Conservation (phyloP, 1,139 yeast genomes). For the Geotrichum bryndzae region DNA sequence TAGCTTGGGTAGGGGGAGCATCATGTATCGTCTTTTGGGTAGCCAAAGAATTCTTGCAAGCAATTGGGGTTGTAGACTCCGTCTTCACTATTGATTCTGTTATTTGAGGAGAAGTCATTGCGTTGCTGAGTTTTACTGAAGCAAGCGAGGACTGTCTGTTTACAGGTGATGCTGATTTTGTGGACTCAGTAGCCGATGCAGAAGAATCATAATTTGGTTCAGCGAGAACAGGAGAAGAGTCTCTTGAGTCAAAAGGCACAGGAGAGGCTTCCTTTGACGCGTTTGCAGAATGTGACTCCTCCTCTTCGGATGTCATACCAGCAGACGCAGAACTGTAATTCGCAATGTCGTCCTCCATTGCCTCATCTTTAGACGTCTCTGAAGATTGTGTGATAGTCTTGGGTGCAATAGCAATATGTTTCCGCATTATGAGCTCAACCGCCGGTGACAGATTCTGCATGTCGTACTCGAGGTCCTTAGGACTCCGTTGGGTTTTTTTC, state of each 20-base stretch:
- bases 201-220: neutral
- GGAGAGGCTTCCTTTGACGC: neutral
- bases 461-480: neutral
- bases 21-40: neutral
- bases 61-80: neutral
- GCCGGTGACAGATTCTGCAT: neutral
- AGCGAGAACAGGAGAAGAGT: neutral
- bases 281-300: neutral
- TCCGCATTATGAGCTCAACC: neutral
- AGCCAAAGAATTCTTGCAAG: neutral
- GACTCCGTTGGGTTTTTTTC: neutral
- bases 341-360: neutral
- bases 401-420: neutral
- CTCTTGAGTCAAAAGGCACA: neutral
- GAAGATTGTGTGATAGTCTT: neutral
- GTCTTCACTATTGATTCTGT: too few species aligned
- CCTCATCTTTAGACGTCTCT: conserved; percentile 4
- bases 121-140: too few species aligned
- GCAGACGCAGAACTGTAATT: neutral
- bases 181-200: neutral
- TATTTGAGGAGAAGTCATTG: too few species aligned
- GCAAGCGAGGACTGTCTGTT: too few species aligned
- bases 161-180: neutral
- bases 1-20: neutral
- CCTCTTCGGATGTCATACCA: neutral